These are phyloP conservation scores for Amanita pseudoporphyria DNA, from an alignment of 768 basidiomycete genomes.

Conservation along the genomic window DNA sequence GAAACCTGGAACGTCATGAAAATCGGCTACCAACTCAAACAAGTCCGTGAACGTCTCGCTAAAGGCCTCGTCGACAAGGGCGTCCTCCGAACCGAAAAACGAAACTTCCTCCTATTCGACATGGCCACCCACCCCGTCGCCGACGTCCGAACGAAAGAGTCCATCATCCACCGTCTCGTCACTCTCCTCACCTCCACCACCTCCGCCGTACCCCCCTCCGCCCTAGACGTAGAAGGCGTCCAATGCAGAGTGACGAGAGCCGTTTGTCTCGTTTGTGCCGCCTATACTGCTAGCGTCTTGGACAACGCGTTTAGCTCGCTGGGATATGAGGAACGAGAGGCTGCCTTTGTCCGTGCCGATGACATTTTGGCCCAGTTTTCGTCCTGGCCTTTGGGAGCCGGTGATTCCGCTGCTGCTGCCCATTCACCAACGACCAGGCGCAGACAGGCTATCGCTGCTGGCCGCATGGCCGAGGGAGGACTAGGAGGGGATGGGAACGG, in stretches of 20 bases:
- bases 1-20: conserved; percentile 99
- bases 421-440: conserved; percentile 21
- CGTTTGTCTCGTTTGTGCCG: conserved; percentile 81
- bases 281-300: conserved; percentile 90
- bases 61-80: conserved; percentile 99
- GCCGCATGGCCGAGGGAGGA: conserved; percentile 13
- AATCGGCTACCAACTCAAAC: conserved; percentile 97
- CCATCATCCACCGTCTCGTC: conserved; percentile 67
- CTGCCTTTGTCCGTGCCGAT: conserved; percentile 87
- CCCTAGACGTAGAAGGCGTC: conserved; percentile 67
- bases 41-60: conserved; percentile 94
- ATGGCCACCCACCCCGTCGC: conserved; percentile 99
- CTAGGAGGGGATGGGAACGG: conserved; percentile 33
- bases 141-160: conserved; percentile 84
- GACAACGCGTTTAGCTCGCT: conserved; percentile 89
- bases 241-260: conserved; percentile 76
- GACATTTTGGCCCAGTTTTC: conserved; percentile 90
- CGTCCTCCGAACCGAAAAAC: conserved; percentile 96
- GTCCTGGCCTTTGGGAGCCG: conserved; percentile 73
- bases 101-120: conserved; percentile 97
- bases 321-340: conserved; percentile 89
- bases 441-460: conserved; percentile 21
- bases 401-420: conserved; percentile 13
- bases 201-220: conserved; percentile 63
- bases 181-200: conserved; percentile 78